Base-by-base conservation (phyloP, 176 grass and related monocot genomes). In the Oryza glumipatula region DNA sequence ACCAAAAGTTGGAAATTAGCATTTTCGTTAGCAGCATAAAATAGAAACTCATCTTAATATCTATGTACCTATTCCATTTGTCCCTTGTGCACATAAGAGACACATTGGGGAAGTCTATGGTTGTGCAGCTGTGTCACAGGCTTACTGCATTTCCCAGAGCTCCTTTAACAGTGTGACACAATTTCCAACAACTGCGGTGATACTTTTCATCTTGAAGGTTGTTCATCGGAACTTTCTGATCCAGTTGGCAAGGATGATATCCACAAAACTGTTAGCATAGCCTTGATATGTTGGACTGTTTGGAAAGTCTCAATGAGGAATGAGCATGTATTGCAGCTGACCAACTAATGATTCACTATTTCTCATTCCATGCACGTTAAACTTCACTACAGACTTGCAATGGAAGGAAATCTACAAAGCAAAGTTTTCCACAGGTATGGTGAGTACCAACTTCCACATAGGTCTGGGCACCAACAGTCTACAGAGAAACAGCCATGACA, bases 1-100 rank as follows among this genome's bases (percentile, higher is more conserved):
- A 21, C 17, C 38, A 71, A 43, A 71, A 43, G 68, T 71, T 70
- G 35, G 8, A 70, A 70, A 39, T 30, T 71, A 0, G 4, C 3
- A 21, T 22, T 45, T 70, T 72, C n/a, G 68, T 70, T 44, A 41
- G 11, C 39, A 45, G 39, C 69, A 72, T 23, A 72, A 71, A 72
- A 44, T 45, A 39, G 21, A 71, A 22, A 13, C 21, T 1, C 11
- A 11, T 43, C 69, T 71, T 44, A 43, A 71, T 12, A 21, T 72
- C 43, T 14, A 72, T 23, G 21, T 23, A 41, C 69, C 2, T 72
- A 72, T 72, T 72, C 10, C 38, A 72, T 45, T 72, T 72, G 12
- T 70, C 36, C 17, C 0, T 70, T 41, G 17, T 69, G 41, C 10
- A 71, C 10, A 17, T 72, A 72, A 9, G 19, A 71, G 19, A 41